Evolutionary conservation across 805 yeast species (phyloP).

Genomic region (Candida ascalaphidarum): DNA sequence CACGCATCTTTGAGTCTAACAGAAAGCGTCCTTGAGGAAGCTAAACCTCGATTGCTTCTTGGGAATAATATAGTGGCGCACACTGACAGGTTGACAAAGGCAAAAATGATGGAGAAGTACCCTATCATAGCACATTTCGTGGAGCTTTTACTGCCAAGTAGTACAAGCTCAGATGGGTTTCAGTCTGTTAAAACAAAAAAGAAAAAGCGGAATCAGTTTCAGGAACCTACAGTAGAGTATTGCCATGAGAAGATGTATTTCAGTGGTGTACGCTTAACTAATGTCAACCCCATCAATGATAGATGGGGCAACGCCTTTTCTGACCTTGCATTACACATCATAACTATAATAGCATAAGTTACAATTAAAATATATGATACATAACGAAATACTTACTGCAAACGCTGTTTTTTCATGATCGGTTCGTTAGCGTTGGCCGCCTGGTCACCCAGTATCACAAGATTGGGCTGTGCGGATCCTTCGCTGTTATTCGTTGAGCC

Average conservation of each 20-base stretch:
- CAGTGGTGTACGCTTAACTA: conserved; percentile 7
- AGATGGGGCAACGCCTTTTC: conserved; percentile 47
- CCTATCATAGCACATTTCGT: conserved; percentile 35
- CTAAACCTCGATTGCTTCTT: conserved; percentile 31
- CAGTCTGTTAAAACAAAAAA: conserved; percentile 11
- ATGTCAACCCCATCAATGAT: conserved; percentile 17
- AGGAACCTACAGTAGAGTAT: conserved; percentile 25
- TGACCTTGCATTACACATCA: conserved; percentile 39
- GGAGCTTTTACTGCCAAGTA: conserved; percentile 6
- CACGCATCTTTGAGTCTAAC: conserved; percentile 63
- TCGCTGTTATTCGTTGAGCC: no score
- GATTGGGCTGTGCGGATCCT: no score
- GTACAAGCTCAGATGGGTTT: conserved; percentile 11
- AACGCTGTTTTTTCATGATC: not conserved
- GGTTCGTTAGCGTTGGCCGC: no score
- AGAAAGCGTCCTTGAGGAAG: conserved; percentile 23
- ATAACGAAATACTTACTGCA: not conserved
- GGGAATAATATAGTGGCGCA: conserved; percentile 48
- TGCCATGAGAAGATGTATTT: conserved; percentile 23
- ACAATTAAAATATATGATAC: not conserved
- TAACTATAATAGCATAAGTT: conserved; percentile 1
- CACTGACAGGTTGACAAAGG: conserved; percentile 42
- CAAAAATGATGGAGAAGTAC: conserved; percentile 33
- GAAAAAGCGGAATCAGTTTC: conserved; percentile 14
- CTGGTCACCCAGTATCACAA: no score